Percentiles rank a stretch among this genome's conserved stretches.
Conservation (phyloP, 2,329 filamentous ascomycete species). For the Ophiosphaerella korrae region DNA sequence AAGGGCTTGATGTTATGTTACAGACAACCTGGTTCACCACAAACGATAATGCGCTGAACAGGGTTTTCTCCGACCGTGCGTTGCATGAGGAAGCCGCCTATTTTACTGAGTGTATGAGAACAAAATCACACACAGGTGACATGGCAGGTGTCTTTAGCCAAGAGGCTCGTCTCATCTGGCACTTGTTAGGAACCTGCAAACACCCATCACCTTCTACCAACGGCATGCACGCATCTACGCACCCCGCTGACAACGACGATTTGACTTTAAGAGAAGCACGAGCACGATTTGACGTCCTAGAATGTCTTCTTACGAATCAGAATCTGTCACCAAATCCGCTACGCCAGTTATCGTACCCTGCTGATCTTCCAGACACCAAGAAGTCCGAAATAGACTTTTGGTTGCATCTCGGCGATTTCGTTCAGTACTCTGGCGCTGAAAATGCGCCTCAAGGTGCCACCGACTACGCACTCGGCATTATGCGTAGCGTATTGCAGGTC, state of each 20-base stretch:
- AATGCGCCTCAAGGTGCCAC: conserved; percentile 62
- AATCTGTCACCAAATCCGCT: conserved; percentile 65
- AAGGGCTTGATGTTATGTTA: conserved; percentile 42
- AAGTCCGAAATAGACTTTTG: conserved; percentile 76
- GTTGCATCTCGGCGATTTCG: conserved; percentile 75
- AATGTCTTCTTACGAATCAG: conserved; percentile 75
- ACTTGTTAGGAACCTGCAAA: conserved; percentile 60
- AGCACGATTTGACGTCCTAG: conserved; percentile 75
- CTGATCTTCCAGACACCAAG: conserved; percentile 46
- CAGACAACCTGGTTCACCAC: conserved; percentile 82
- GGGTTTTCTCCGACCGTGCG: conserved; percentile 57
- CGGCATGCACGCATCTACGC: conserved; percentile 48
- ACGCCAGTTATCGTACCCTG: conserved; percentile 55
- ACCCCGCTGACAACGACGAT: conserved; percentile 54
- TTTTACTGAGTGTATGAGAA: conserved; percentile 43
- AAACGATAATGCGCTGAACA: conserved; percentile 54
- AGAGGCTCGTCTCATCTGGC: conserved; percentile 66
- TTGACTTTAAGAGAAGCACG: conserved; percentile 66
- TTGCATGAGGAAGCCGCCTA: conserved; percentile 43
- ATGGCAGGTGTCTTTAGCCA: conserved; percentile 55
- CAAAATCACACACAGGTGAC: conserved; percentile 27
- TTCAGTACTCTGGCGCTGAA: conserved; percentile 68
- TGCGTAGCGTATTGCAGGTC: conserved; percentile 75
- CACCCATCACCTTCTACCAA: conserved; percentile 42
- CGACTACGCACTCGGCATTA: conserved; percentile 67